Evolutionary conservation across 2,329 filamentous ascomycete genomes (phyloP).

Genomic region (Aspergillus fructus): DNA sequence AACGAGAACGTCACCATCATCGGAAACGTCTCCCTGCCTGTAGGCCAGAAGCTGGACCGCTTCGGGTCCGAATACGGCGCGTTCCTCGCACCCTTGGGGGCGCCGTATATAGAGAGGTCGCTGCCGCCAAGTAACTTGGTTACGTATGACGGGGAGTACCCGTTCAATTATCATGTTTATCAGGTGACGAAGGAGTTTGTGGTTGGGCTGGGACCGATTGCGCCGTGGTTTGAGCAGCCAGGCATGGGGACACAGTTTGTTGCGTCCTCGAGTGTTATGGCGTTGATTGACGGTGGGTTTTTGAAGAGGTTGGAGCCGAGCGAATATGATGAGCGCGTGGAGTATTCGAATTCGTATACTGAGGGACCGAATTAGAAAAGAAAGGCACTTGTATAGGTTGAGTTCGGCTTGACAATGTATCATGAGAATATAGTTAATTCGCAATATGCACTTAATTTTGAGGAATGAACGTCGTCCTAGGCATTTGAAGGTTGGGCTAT

Average conservation of each 20-base stretch:
- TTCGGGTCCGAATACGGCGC: slow-evolving; percentile 49
- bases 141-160: slow-evolving; percentile 37
- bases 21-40: slow-evolving; percentile 41
- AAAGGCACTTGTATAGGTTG: not conserved
- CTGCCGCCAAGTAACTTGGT: slow-evolving; percentile 50
- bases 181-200: slow-evolving; percentile 41
- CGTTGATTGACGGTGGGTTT: slow-evolving; percentile 31
- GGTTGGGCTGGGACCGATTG: slow-evolving; percentile 48
- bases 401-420: too few relatives aligned
- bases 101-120: slow-evolving; percentile 49
- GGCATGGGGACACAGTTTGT: slow-evolving; percentile 46
- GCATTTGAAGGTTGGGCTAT: too few relatives aligned
- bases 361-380: slow-evolving; percentile 4
- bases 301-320: slow-evolving; percentile 5
- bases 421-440: too few relatives aligned
- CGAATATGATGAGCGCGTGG: slow-evolving; percentile 9
- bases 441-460: too few relatives aligned
- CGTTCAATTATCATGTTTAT: slow-evolving; percentile 53
- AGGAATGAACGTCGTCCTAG: too few relatives aligned
- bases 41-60: slow-evolving; percentile 48
- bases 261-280: slow-evolving; percentile 27
- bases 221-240: slow-evolving; percentile 53
- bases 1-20: slow-evolving; percentile 37
- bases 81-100: slow-evolving; percentile 45
- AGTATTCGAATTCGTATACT: slow-evolving; percentile 12